A percentile compares a stretch with the other conserved stretches of the same genome.
phyloP scores from a whole-genome alignment of 1,139 yeast species.

The Candida gigantensis region DNA sequence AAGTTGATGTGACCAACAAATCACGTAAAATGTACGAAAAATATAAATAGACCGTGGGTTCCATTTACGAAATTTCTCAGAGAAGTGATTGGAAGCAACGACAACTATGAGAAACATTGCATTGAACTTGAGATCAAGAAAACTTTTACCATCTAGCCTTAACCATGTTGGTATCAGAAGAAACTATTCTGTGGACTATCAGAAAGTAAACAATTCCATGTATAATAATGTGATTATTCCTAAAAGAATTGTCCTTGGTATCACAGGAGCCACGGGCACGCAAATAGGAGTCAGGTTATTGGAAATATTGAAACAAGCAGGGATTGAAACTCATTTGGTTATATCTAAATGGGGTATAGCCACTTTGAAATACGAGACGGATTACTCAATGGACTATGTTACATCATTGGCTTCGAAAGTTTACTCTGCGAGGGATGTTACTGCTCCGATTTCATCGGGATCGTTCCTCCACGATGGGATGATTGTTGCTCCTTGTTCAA shows the following conservation, averaged over 20 bases:
- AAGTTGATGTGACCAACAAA: too few relatives aligned
- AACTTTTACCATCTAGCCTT: too few relatives aligned
- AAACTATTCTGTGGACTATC: slow-evolving; percentile 1
- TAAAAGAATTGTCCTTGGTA: slow-evolving; percentile 1
- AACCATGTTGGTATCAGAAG: too few relatives aligned
- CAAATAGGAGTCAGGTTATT: slow-evolving; percentile 3
- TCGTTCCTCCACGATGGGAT: slow-evolving; percentile 3
- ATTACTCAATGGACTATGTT: slow-evolving; percentile 1
- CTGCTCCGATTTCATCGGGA: slow-evolving; percentile 2
- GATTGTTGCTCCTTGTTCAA: slow-evolving; percentile 5
- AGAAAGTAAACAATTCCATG: slow-evolving; percentile 1
- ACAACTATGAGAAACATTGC: too few relatives aligned
- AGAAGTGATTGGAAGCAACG: too few relatives aligned
- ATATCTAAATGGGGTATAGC: slow-evolving; percentile 4
- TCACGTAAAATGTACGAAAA: too few relatives aligned
- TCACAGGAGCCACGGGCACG: slow-evolving; percentile 1
- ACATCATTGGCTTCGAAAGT: background rate
- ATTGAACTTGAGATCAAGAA: too few relatives aligned
- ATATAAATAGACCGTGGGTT: too few relatives aligned
- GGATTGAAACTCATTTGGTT: slow-evolving; percentile 2
- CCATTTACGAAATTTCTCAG: too few relatives aligned
- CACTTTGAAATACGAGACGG: slow-evolving; percentile 4
- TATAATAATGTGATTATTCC: slow-evolving; percentile 1
- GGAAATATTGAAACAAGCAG: slow-evolving; percentile 1
- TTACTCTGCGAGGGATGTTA: slow-evolving; percentile 1